Conservation (phyloP, 352 stramenopile species). For the Phytophthora tentaculata region DNA sequence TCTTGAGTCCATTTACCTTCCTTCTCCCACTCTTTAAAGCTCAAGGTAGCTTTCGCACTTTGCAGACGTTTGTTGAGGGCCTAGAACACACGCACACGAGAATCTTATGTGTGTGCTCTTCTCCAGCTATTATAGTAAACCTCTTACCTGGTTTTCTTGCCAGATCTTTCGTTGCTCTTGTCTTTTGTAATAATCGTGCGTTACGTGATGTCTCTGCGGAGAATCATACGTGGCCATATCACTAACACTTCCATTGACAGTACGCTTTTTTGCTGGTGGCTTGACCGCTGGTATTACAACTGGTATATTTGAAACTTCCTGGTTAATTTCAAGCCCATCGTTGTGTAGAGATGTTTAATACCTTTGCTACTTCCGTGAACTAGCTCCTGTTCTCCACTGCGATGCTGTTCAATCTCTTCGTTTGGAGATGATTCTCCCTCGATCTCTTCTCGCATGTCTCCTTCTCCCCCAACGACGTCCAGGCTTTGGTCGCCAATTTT, state of each 20-base stretch:
- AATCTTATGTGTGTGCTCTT: background rate
- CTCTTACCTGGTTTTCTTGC: conserved; percentile 69
- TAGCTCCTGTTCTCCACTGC: conserved; percentile 5
- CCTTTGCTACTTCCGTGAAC: background rate
- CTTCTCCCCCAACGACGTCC: conserved; percentile 7
- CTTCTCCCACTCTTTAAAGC: conserved; percentile 74
- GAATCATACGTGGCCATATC: conserved; percentile 32
- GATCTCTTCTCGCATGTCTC: conserved; percentile 28
- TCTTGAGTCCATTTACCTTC: conserved; percentile 78
- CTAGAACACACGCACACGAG: conserved; percentile 22
- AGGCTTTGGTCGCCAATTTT: conserved; percentile 20
- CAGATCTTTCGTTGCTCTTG: conserved; percentile 78
- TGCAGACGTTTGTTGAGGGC: conserved; percentile 66
- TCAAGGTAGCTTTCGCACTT: conserved; percentile 69
- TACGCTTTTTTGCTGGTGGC: conserved; percentile 9
- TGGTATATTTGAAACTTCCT: conserved; percentile 22
- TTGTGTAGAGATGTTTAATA: conserved; percentile 4
- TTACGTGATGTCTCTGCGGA: conserved; percentile 25
- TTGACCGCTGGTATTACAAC: conserved; percentile 25
- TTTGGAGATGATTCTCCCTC: conserved; percentile 7
- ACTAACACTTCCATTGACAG: conserved; percentile 1
- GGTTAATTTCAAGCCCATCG: conserved; percentile 13
- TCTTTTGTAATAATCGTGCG: conserved; percentile 64
- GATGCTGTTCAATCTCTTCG: background rate
- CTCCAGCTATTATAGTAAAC: background rate